These are phyloP conservation scores for Kwoniella shivajii DNA, from an alignment of 1,284 basidiomycete species.

Conservation along the genomic window DNA sequence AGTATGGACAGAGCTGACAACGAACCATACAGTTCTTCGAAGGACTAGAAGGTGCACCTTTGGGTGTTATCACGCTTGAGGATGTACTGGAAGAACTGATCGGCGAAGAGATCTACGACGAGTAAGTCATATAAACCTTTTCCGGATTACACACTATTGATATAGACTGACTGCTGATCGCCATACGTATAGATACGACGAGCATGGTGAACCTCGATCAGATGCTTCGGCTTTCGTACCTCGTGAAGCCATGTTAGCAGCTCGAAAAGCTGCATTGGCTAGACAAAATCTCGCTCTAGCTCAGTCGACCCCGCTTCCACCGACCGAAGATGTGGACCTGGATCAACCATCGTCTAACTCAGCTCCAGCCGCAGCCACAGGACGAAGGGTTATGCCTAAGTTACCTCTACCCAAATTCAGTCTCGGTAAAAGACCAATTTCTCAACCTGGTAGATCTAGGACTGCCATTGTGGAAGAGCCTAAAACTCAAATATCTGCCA, in stretches of 20 bases:
- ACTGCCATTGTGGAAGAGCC: constrained; percentile 10
- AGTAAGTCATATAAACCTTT: constrained; percentile 54
- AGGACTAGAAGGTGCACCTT: constrained; percentile 68
- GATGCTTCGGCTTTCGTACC: constrained; percentile 39
- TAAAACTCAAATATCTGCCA: not conserved
- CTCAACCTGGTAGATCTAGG: constrained; percentile 31
- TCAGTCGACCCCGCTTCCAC: constrained; percentile 25
- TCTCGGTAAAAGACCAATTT: constrained; percentile 26
- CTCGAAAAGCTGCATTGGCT: constrained; percentile 36
- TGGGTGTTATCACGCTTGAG: constrained; percentile 91
- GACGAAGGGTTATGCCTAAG: constrained; percentile 25
- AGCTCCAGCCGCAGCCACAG: not conserved
- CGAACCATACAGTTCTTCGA: constrained; percentile 64
- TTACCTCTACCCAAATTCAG: constrained; percentile 33
- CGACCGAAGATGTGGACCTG: constrained; percentile 25
- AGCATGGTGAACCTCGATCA: constrained; percentile 28
- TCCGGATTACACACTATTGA: not conserved
- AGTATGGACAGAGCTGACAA: not conserved
- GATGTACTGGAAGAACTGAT: constrained; percentile 90
- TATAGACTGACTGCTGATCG: not conserved
- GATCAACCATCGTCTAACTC: constrained; percentile 14
- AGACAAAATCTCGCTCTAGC: constrained; percentile 30
- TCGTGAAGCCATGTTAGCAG: constrained; percentile 36
- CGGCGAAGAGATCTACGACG: constrained; percentile 86
- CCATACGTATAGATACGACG: constrained; percentile 28